A percentile compares a stretch with the other conserved stretches of the same genome.
Conservation (phyloP, 805 yeast species). For the Sugiyamaella floridensis region DNA sequence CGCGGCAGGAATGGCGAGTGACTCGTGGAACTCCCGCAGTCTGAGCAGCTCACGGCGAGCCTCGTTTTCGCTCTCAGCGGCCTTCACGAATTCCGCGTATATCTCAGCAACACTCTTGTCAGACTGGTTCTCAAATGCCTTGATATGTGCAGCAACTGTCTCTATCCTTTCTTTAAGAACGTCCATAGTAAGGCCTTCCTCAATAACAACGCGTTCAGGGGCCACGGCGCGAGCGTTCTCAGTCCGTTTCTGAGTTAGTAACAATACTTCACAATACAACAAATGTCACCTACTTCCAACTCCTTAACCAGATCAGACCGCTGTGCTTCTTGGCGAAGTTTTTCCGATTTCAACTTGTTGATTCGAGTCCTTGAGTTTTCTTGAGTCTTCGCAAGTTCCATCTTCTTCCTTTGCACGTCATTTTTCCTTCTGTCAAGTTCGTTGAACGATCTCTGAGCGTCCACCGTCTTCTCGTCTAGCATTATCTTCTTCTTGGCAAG, state of each 20-base stretch:
- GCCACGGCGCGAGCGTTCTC: not conserved
- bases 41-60: not conserved
- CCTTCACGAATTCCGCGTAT: not conserved
- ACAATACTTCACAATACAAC: not conserved
- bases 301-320: not conserved
- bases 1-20: not conserved
- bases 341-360: not conserved
- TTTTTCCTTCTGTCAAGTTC: not conserved
- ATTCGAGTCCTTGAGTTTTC: not conserved
- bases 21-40: not conserved
- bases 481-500: not conserved
- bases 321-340: not conserved
- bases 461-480: not conserved
- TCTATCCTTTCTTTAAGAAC: not conserved
- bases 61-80: not conserved
- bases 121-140: not conserved
- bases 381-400: not conserved
- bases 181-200: slow-evolving; percentile 1
- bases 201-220: not conserved
- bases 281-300: not conserved
- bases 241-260: not conserved
- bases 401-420: not conserved
- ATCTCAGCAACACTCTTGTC: not conserved
- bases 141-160: not conserved
- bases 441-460: not conserved